Evolutionary conservation across 2,329 filamentous ascomycete genomes (phyloP).

Genomic region (Pseudogymnoascus sp.): DNA sequence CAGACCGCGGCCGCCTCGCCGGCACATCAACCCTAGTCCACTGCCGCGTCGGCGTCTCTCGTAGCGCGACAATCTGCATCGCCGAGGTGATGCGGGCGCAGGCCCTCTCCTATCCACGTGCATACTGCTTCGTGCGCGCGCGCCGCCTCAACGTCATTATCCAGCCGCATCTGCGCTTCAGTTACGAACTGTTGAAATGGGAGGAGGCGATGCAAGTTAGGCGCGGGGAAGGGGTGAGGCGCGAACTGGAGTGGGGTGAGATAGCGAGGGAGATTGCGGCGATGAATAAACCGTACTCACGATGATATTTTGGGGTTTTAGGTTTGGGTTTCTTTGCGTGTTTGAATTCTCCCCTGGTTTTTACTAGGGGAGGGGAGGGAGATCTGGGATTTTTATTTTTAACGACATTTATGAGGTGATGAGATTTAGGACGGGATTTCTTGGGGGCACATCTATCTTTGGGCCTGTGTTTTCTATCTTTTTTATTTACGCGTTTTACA

Average conservation of each 20-base stretch:
- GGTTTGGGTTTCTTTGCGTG: background rate
- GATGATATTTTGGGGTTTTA: background rate
- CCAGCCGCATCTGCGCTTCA: slow-evolving; percentile 89
- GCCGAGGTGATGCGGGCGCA: slow-evolving; percentile 91
- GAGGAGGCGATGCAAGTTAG: slow-evolving; percentile 64
- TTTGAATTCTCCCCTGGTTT: background rate
- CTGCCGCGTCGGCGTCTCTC: slow-evolving; percentile 90
- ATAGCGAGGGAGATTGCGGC: slow-evolving; percentile 84
- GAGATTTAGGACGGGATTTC: background rate
- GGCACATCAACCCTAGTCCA: slow-evolving; percentile 87
- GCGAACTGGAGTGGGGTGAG: slow-evolving; percentile 87
- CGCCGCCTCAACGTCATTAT: slow-evolving; percentile 95
- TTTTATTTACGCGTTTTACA: background rate
- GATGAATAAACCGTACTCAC: slow-evolving; percentile 82
- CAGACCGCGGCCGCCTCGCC: slow-evolving; percentile 70
- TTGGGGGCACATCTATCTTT: background rate
- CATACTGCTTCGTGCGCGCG: slow-evolving; percentile 94
- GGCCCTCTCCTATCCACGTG: slow-evolving; percentile 76
- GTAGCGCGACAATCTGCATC: slow-evolving; percentile 95
- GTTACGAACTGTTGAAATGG: slow-evolving; percentile 93
- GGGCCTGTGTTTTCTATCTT: background rate
- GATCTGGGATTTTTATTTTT: background rate
- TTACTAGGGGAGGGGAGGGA: background rate
- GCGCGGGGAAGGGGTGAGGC: slow-evolving; percentile 48
- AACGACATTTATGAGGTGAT: slow-evolving; percentile 5